phyloP scores from a whole-genome alignment of 129 eudicot genomes.

The Tagetes erecta region DNA sequence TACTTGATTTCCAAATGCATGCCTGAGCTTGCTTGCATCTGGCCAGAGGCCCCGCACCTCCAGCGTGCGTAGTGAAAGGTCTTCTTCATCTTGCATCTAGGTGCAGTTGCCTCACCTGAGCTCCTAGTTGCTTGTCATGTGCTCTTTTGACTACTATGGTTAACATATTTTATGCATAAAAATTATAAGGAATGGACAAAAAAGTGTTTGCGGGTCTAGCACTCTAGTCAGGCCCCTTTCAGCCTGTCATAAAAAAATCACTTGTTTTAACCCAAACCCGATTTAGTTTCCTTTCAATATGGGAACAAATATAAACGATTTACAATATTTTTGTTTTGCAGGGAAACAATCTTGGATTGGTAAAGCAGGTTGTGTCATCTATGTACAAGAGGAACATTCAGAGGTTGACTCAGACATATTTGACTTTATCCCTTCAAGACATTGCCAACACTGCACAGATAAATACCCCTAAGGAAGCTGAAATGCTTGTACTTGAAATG shows the following conservation, averaged over 20 bases:
- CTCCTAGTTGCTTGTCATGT: background rate
- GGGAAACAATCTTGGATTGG: conserved; percentile 94
- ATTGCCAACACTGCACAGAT: conserved; percentile 83
- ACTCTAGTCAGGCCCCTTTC: background rate
- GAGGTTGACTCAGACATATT: conserved; percentile 91
- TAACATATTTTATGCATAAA: background rate
- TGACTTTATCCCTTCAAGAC: conserved; percentile 91
- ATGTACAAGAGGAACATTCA: conserved; percentile 91
- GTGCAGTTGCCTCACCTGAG: background rate
- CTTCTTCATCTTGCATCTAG: background rate
- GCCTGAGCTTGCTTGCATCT: background rate
- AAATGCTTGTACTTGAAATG: conserved; percentile 99
- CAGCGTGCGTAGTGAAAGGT: background rate
- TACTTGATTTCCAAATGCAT: background rate
- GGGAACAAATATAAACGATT: background rate
- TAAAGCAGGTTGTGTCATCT: conserved; percentile 85
- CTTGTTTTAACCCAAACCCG: too few species aligned
- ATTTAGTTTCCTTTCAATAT: conserved; percentile 1
- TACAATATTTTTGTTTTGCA: conserved; percentile 26
- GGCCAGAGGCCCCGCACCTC: background rate
- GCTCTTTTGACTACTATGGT: background rate
- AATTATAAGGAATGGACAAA: background rate
- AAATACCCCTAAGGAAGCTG: conserved; percentile 80
- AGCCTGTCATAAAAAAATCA: background rate
- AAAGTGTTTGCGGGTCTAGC: background rate